phyloP scores from a whole-genome alignment of 1,284 basidiomycete species.

The Flammula alnicola region DNA sequence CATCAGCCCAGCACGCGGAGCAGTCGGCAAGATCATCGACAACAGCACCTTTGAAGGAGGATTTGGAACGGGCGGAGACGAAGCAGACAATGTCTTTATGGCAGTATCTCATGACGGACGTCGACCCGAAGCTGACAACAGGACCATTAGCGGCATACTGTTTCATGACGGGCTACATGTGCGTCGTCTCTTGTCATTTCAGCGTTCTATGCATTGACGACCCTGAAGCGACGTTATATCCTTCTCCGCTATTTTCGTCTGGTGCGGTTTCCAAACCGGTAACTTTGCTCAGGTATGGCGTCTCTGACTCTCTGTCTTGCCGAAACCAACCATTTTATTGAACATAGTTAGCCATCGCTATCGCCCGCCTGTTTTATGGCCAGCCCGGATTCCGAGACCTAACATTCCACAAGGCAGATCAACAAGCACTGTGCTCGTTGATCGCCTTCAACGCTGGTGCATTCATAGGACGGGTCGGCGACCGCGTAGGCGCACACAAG shows the following conservation, averaged over 20 bases:
- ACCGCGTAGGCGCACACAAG: constrained; percentile 70
- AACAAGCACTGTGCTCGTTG: constrained; percentile 81
- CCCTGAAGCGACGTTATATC: constrained; percentile 65
- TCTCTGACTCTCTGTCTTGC: constrained; percentile 3
- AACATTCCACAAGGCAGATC: constrained; percentile 76
- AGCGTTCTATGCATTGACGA: constrained; percentile 1
- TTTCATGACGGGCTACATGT: constrained; percentile 89
- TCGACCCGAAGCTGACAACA: constrained; percentile 64
- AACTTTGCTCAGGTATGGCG: constrained; percentile 63
- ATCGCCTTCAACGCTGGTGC: constrained; percentile 76
- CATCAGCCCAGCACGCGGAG: neutral
- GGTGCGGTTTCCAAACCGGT: constrained; percentile 88
- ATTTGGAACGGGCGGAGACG: constrained; percentile 24
- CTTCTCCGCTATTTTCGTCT: constrained; percentile 83
- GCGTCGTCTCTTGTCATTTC: constrained; percentile 31
- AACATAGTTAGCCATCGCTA: constrained; percentile 39
- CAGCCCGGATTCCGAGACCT: constrained; percentile 49
- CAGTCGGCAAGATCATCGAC: neutral
- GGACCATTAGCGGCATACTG: constrained; percentile 75
- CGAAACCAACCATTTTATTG: constrained; percentile 3
- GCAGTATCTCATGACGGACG: constrained; percentile 47
- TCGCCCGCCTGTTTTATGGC: constrained; percentile 61
- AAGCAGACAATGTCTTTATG: constrained; percentile 32
- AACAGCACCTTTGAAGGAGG: no score
- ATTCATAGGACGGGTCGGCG: constrained; percentile 72